Evolutionary conservation across 2,329 filamentous ascomycete genomes (phyloP).

Genomic region (Phoma herbarum): DNA sequence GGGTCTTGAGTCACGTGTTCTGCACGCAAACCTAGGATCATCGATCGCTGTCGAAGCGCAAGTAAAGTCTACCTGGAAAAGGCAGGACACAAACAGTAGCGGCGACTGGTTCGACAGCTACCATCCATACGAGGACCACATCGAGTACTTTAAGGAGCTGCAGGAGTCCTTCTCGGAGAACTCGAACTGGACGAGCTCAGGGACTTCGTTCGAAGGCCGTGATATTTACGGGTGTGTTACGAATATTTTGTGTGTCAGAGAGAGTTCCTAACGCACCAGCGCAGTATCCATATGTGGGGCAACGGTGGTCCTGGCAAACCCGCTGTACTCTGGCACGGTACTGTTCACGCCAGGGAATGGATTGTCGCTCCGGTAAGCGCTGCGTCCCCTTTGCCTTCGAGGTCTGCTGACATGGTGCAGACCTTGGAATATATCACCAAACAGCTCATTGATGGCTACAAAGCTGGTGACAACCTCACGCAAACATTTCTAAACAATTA

Average conservation of each 20-base stretch:
- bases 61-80: slow-evolving; percentile 53
- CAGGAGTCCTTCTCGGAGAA: slow-evolving; percentile 38
- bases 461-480: slow-evolving; percentile 40
- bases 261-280: background rate
- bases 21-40: slow-evolving; percentile 57
- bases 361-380: slow-evolving; percentile 53
- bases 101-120: slow-evolving; percentile 46
- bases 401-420: background rate
- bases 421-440: slow-evolving; percentile 42
- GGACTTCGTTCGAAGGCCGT: slow-evolving; percentile 43
- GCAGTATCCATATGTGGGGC: slow-evolving; percentile 44
- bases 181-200: slow-evolving; percentile 43
- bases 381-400: background rate
- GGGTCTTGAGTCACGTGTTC: slow-evolving; percentile 46
- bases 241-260: background rate
- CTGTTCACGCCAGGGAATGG: slow-evolving; percentile 47
- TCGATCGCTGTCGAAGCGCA: slow-evolving; percentile 54
- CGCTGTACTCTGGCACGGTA: slow-evolving; percentile 41
- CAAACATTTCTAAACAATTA: slow-evolving; percentile 42
- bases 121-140: slow-evolving; percentile 43
- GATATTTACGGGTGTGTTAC: slow-evolving; percentile 38
- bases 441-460: slow-evolving; percentile 41
- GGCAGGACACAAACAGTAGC: slow-evolving; percentile 28
- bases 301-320: slow-evolving; percentile 37
- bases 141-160: slow-evolving; percentile 35